These are phyloP conservation scores for Malassezia pachydermatis DNA, from an alignment of 1,284 basidiomycete genomes.

Conservation along the genomic window DNA sequence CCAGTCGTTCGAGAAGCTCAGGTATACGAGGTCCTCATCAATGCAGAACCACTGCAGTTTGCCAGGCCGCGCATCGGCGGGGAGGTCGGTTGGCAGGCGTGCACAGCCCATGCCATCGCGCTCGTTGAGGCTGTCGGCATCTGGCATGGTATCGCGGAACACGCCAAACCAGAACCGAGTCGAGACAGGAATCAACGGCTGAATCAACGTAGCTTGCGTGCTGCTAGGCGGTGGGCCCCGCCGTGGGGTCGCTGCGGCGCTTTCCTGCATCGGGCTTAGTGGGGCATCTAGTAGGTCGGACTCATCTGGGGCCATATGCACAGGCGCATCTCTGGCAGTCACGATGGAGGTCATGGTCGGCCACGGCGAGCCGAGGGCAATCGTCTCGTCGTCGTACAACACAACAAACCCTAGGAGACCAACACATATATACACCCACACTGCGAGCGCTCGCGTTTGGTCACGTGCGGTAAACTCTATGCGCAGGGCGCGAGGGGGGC, in stretches of 20 bases:
- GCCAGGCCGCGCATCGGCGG: conserved; percentile 17
- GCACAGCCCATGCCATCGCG: conserved; percentile 14
- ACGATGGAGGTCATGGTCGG: too few relatives aligned
- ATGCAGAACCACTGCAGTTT: conserved; percentile 51
- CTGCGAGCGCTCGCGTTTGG: too few relatives aligned
- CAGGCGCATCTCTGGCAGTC: neutral
- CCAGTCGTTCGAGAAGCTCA: conserved; percentile 61
- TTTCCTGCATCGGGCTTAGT: neutral
- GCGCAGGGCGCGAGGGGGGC: too few relatives aligned
- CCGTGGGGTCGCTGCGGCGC: too few relatives aligned
- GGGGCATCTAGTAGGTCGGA: conserved; percentile 31
- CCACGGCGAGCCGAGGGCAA: too few relatives aligned
- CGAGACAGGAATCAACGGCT: conserved; percentile 34
- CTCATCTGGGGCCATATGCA: conserved; percentile 30
- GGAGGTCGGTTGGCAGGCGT: conserved; percentile 18
- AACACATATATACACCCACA: too few relatives aligned
- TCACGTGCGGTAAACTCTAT: too few relatives aligned
- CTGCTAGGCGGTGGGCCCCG: too few relatives aligned
- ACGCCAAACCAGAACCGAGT: conserved; percentile 37
- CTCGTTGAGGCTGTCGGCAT: conserved; percentile 24
- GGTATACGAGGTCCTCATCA: conserved; percentile 82
- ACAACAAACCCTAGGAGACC: too few relatives aligned
- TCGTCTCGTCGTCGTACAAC: too few relatives aligned
- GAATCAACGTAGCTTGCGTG: too few relatives aligned
- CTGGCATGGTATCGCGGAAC: conserved; percentile 20